These are phyloP conservation scores for Blastobotrys capitulatus DNA, from an alignment of 1,139 yeast genomes.

Conservation along the genomic window DNA sequence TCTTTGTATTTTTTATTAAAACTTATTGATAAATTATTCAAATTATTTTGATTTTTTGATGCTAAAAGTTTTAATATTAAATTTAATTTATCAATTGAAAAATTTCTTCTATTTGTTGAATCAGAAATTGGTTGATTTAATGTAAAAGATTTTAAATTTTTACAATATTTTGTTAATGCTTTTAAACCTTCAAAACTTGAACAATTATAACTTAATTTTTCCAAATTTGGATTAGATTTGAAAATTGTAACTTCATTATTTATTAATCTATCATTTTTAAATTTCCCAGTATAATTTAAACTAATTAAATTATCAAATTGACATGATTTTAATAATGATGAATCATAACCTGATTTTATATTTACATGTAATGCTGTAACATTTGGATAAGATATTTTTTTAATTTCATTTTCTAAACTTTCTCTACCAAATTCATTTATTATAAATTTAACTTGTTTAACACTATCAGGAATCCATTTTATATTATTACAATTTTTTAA, in stretches of 20 bases:
- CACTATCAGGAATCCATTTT: conserved; percentile 10
- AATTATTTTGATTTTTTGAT: no score
- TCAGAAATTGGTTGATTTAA: not conserved
- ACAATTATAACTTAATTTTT: conserved; percentile 13
- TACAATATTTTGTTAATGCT: conserved; percentile 8
- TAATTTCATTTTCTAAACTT: not conserved
- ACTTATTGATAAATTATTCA: no score
- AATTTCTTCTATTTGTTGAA: no score
- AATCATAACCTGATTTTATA: conserved; percentile 6
- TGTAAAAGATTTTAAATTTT: conserved; percentile 9
- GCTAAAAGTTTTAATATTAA: not conserved
- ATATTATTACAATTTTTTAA: conserved; percentile 6
- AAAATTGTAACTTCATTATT: conserved; percentile 9
- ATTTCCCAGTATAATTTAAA: conserved; percentile 1
- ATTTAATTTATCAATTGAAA: not conserved
- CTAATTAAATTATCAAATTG: conserved; percentile 6
- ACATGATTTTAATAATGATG: conserved; percentile 4
- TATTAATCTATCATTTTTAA: not conserved
- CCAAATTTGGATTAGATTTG: conserved; percentile 8
- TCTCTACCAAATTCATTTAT: not conserved
- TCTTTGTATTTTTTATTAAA: no score
- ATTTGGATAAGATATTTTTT: not conserved
- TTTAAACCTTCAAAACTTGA: conserved; percentile 6
- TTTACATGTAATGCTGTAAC: conserved; percentile 10
- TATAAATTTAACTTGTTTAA: not conserved